These are phyloP conservation scores for Chaetomium fimeti DNA, from an alignment of 495 filamentous ascomycete species.

Conservation along the genomic window DNA sequence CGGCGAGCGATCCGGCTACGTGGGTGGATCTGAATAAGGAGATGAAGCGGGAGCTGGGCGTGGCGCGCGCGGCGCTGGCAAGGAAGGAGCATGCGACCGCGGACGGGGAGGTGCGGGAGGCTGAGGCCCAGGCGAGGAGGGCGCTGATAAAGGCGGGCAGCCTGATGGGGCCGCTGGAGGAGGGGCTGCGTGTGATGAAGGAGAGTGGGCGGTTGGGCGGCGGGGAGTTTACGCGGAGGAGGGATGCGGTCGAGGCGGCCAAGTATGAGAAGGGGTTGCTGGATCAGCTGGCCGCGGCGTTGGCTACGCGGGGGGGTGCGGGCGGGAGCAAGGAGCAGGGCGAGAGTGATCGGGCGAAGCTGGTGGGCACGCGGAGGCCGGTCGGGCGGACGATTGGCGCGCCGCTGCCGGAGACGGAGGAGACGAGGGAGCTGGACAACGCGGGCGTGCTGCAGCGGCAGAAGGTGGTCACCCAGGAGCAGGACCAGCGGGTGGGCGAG, in stretches of 20 bases:
- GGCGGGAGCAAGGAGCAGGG: constrained; percentile 28
- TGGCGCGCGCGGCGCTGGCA: constrained; percentile 72
- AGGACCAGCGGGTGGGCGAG: constrained; percentile 77
- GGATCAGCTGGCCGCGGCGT: constrained; percentile 73
- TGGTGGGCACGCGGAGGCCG: constrained; percentile 25
- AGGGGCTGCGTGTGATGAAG: constrained; percentile 61
- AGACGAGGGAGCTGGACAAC: constrained; percentile 88
- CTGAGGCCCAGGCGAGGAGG: constrained; percentile 75
- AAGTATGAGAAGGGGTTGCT: constrained; percentile 82
- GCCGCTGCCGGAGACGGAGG: constrained; percentile 75
- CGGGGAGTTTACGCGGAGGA: constrained; percentile 80
- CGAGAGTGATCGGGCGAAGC: constrained; percentile 36
- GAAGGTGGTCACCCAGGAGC: constrained; percentile 67
- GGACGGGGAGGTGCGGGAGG: constrained; percentile 56
- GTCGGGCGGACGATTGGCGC: constrained; percentile 74
- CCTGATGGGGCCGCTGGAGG: constrained; percentile 64
- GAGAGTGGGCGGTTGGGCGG: constrained; percentile 60
- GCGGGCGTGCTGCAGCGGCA: constrained; percentile 82
- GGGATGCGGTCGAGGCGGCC: constrained; percentile 74
- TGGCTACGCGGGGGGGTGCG: constrained; percentile 50
- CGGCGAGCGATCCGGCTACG: constrained; percentile 69
- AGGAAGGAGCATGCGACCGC: constrained; percentile 68
- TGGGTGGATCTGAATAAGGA: constrained; percentile 88
- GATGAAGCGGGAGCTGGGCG: constrained; percentile 78
- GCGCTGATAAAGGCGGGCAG: constrained; percentile 71